phyloP scores from a whole-genome alignment of 2,329 filamentous ascomycete species.

The Penicillium griseofulvum region DNA sequence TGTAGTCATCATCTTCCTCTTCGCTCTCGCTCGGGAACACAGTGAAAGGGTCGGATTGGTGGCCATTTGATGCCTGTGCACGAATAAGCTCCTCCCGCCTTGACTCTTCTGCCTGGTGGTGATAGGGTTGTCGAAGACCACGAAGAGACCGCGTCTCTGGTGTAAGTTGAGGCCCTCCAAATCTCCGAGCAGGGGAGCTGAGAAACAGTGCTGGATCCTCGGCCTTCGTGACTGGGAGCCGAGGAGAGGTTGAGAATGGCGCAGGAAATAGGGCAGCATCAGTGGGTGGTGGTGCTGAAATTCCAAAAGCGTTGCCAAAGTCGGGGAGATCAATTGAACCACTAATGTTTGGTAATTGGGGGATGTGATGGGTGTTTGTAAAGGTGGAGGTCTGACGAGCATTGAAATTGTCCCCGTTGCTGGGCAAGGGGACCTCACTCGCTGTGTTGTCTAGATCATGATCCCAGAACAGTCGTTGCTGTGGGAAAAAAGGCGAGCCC shows the following conservation, averaged over 20 bases:
- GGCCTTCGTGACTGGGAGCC: constrained; percentile 36
- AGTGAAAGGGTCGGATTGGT: constrained; percentile 29
- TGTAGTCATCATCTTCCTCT: constrained; percentile 36
- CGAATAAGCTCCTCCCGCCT: constrained; percentile 44
- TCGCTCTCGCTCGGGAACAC: constrained; percentile 30
- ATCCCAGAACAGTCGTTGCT: constrained; percentile 53
- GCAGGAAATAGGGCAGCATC: constrained; percentile 43
- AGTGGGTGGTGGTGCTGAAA: constrained; percentile 29
- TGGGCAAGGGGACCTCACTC: constrained; percentile 17
- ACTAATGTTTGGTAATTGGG: constrained; percentile 38
- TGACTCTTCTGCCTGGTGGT: constrained; percentile 50
- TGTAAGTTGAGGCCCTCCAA: constrained; percentile 40
- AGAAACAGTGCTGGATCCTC: constrained; percentile 50
- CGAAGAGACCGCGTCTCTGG: constrained; percentile 29
- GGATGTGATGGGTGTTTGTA: constrained; percentile 26
- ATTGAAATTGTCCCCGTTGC: constrained; percentile 16
- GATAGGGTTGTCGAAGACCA: constrained; percentile 45
- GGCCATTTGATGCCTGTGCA: constrained; percentile 29
- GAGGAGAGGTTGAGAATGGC: constrained; percentile 48
- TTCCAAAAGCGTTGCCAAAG: constrained; percentile 29
- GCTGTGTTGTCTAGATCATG: constrained; percentile 32
- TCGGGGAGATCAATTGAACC: constrained; percentile 35
- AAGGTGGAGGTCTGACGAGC: constrained; percentile 26
- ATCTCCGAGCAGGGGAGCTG: constrained; percentile 49
- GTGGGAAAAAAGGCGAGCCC: constrained; percentile 57